A percentile compares a stretch with the other conserved stretches of the same genome.
Evolutionary conservation across 2,329 filamentous ascomycete genomes (phyloP).

Genomic region (Colletotrichum lini): DNA sequence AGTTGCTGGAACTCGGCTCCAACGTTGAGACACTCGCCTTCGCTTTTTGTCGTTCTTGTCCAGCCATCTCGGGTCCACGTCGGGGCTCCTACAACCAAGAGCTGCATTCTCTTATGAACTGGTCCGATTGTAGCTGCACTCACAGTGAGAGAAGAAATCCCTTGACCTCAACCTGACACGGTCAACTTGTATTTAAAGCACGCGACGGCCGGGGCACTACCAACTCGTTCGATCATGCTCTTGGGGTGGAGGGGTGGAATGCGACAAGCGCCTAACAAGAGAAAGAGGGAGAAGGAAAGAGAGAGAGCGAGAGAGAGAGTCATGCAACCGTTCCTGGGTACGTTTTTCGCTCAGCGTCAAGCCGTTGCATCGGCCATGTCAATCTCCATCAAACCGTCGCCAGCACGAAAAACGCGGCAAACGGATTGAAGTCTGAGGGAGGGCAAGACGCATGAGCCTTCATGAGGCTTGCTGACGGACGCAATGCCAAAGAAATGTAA

Average conservation of each 20-base stretch:
- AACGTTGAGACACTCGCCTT: not conserved
- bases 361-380: constrained; percentile 27
- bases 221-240: not conserved
- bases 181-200: not conserved
- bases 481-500: constrained; percentile 3
- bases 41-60: constrained; percentile 6
- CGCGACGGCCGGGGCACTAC: constrained; percentile 13
- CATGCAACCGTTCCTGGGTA: constrained; percentile 23
- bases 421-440: not conserved
- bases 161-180: constrained; percentile 5
- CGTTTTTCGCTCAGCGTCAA: constrained; percentile 23
- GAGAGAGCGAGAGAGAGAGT: not conserved
- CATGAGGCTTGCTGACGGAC: not conserved
- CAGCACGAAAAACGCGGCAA: constrained; percentile 11
- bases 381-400: constrained; percentile 19
- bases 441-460: constrained; percentile 3
- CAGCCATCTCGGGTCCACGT: constrained; percentile 9
- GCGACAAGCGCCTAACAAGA: not conserved
- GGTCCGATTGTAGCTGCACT: constrained; percentile 12
- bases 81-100: constrained; percentile 4
- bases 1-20: not conserved
- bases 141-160: not conserved
- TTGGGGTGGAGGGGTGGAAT: not conserved
- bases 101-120: not conserved
- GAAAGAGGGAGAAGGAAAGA: too few species aligned